phyloP scores from a whole-genome alignment of 352 stramenopile species.

The Phytophthora fragariaefolia region DNA sequence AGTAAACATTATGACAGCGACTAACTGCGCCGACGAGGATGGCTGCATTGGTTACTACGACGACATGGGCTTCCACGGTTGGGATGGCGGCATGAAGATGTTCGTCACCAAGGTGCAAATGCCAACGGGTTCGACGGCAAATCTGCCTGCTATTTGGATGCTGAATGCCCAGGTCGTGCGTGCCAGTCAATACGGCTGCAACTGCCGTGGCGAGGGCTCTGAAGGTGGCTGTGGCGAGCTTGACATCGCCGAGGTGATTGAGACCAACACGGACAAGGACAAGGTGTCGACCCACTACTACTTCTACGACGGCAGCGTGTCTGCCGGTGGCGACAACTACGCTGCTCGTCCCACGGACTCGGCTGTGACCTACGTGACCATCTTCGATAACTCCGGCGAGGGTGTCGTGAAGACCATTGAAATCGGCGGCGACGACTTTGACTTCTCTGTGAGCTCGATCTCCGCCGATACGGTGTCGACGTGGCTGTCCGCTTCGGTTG shows the following conservation, averaged over 20 bases:
- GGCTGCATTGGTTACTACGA: constrained; percentile 76
- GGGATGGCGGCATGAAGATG: constrained; percentile 79
- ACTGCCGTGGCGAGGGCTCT: constrained; percentile 64
- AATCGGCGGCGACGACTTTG: constrained; percentile 51
- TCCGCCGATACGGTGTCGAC: constrained; percentile 37
- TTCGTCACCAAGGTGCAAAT: constrained; percentile 81
- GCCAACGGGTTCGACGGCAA: constrained; percentile 45
- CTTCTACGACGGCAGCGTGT: constrained; percentile 66
- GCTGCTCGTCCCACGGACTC: constrained; percentile 39
- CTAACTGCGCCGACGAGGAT: constrained; percentile 52
- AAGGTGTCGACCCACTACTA: constrained; percentile 82
- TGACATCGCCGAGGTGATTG: constrained; percentile 79
- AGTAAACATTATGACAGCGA: constrained; percentile 78
- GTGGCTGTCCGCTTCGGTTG: constrained; percentile 46
- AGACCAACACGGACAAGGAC: constrained; percentile 58
- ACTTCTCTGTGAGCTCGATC: constrained; percentile 44
- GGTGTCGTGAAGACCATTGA: constrained; percentile 60
- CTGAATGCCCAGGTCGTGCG: constrained; percentile 78
- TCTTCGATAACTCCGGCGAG: constrained; percentile 51
- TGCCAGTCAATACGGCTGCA: constrained; percentile 78
- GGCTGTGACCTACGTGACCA: constrained; percentile 58
- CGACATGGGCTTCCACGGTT: constrained; percentile 72
- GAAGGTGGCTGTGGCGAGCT: constrained; percentile 75
- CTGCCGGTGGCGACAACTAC: constrained; percentile 57
- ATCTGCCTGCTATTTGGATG: constrained; percentile 84